phyloP scores from a whole-genome alignment of 129 eudicot species.

The Artemisia annua region DNA sequence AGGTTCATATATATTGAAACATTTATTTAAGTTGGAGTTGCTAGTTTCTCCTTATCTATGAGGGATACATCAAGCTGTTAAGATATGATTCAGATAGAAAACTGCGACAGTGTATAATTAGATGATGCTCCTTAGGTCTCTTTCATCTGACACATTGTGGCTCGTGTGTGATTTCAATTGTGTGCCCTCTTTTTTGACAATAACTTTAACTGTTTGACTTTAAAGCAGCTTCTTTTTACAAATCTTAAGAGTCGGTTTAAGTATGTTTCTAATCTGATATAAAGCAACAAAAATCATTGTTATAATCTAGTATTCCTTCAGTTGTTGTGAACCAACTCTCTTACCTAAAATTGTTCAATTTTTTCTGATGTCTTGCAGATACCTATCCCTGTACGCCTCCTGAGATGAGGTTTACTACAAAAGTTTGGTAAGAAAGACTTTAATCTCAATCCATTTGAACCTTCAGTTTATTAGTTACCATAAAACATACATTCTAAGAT shows the following conservation, averaged over 20 bases:
- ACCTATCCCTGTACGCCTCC: constrained; percentile 92
- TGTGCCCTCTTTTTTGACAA: neutral
- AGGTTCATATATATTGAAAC: no score
- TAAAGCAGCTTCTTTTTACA: neutral
- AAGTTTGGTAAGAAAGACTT: constrained; percentile 72
- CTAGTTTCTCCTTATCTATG: no score
- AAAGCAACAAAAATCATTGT: no score
- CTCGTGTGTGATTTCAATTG: neutral
- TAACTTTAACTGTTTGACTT: neutral
- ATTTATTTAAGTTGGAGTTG: no score
- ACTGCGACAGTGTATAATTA: neutral
- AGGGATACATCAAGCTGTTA: no score
- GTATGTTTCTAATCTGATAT: no score
- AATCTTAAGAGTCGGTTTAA: neutral
- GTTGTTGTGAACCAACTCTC: no score
- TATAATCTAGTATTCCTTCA: no score
- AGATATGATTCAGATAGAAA: neutral
- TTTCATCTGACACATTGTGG: neutral
- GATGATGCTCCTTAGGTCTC: neutral
- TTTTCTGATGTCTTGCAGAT: constrained; percentile 49
- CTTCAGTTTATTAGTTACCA: neutral
- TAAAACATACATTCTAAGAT: constrained; percentile 18
- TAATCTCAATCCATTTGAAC: neutral
- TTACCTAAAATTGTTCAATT: neutral
- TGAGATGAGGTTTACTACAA: constrained; percentile 78